Evolutionary conservation across 1,139 yeast genomes (phyloP).

Genomic region (Suhomyces maxii): DNA sequence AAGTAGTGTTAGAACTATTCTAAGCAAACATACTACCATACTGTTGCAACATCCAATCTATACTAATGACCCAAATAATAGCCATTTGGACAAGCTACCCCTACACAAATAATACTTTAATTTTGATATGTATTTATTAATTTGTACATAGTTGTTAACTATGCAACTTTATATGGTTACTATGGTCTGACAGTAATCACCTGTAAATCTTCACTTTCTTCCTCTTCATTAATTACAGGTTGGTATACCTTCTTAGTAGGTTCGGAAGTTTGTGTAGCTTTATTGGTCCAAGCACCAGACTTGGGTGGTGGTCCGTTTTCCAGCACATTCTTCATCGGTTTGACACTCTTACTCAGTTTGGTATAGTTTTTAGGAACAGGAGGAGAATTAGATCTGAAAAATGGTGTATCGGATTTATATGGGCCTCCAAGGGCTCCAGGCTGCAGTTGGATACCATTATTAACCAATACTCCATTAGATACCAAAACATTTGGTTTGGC

Average conservation of each 20-base stretch:
- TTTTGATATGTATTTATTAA: too few species aligned
- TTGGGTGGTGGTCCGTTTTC: constrained; percentile 6
- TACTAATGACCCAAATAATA: too few species aligned
- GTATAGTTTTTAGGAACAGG: constrained; percentile 32
- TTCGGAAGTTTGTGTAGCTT: constrained; percentile 7
- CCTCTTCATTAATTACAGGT: constrained; percentile 31
- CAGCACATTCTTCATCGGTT: constrained; percentile 14
- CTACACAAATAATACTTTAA: too few species aligned
- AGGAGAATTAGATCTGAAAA: constrained; percentile 34
- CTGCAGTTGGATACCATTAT: neutral
- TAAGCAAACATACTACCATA: too few species aligned
- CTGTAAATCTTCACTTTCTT: constrained; percentile 20
- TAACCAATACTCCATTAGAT: neutral
- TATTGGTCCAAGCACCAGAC: constrained; percentile 3
- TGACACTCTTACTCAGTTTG: constrained; percentile 14
- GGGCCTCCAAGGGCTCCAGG: constrained; percentile 4
- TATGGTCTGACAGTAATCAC: neutral
- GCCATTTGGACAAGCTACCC: too few species aligned
- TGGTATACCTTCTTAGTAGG: constrained; percentile 15
- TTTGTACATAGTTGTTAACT: too few species aligned
- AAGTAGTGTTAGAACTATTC: too few species aligned
- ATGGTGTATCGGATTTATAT: constrained; percentile 11
- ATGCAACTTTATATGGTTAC: neutral
- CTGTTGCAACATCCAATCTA: too few species aligned
- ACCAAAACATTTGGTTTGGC: constrained; percentile 1